Evolutionary conservation across 306 rosid genomes (phyloP), one percentile per base, ranked within the genome.

Genomic region (Gastrolobium bilobum): DNA sequence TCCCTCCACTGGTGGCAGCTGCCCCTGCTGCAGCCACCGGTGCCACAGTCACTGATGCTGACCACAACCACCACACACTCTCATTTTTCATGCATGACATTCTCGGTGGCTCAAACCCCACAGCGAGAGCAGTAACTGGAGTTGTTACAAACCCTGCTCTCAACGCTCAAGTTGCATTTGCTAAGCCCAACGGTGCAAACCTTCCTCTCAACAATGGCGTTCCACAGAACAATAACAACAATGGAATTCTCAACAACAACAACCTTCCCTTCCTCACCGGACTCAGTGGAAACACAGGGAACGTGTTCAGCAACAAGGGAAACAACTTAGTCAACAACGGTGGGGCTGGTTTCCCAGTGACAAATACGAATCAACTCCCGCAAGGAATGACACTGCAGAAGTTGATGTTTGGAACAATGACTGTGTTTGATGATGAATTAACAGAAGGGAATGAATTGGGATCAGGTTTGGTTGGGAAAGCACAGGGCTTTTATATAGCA

Each of bases 181-280:
- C 98, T 8, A 94, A 94, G 86, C 97, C 98, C 4, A 92, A 89
- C 3, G 97, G 98, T 0, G 98, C 98, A 33, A 88, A 82, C 75
- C 7, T 92, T 69, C 88, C 90, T 10, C 78, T 92, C 2, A 83
- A 86, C 69, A 88, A 74, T 2, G 93, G 89, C 3, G 51, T 92
- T 50, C 93, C 97, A 0, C 84, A 90, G 76, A 88, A 84, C 82
- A 90, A 87, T 71, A 81, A 90, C 87, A 94, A 94, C 73, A 64
- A 75, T 1, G 97, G 98, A 3, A 79, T 89, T 46, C 85, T 90
- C 39, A 79, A 89, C 85, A 92, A 94, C 84, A 94, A 90, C 85
- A 89, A 92, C 60, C 86, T 94, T 4, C 98, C 98, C 1, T 94
- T 94, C 90, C 91, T 90, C 59, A 88, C 94, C 0, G 98, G 98